A percentile compares a stretch with the other conserved stretches of the same genome.
These are phyloP conservation scores for Lolium multiflorum DNA, from an alignment of 176 grass and related monocot genomes.

Conservation along the genomic window DNA sequence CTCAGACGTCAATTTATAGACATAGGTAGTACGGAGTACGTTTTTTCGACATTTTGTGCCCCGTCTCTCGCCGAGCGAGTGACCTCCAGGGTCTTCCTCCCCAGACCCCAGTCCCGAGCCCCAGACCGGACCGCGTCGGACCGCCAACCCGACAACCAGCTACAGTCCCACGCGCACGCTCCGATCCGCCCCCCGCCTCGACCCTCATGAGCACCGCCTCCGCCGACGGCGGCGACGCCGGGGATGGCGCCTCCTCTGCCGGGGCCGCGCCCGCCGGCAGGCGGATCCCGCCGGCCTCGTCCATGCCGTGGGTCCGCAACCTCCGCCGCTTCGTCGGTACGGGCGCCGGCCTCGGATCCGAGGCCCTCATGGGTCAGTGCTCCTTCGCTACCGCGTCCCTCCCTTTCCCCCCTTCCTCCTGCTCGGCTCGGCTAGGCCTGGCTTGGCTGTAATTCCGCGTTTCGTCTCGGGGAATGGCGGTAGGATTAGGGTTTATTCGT, in stretches of 20 bases:
- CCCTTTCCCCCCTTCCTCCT: neutral
- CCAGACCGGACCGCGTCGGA: neutral
- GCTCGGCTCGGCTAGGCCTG: neutral
- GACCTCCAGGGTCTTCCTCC: neutral
- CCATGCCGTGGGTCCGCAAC: constrained; percentile 96
- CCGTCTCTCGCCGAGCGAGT: neutral
- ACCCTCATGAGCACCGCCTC: constrained; percentile 70
- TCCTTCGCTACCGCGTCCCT: neutral
- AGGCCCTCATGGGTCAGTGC: constrained; percentile 88
- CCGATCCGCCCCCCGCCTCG: constrained; percentile 36
- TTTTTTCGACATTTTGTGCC: too few relatives aligned
- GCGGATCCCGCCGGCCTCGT: constrained; percentile 86
- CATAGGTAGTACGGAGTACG: too few relatives aligned
- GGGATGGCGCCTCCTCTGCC: constrained; percentile 45
- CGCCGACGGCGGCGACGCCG: constrained; percentile 55
- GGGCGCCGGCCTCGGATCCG: constrained; percentile 86
- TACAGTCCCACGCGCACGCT: constrained; percentile 31
- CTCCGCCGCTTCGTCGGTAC: constrained; percentile 92
- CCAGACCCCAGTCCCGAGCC: neutral
- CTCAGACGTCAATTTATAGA: too few relatives aligned
- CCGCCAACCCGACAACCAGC: neutral
- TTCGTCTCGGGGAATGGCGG: constrained; percentile 16
- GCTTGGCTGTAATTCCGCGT: neutral
- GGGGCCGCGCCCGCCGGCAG: constrained; percentile 45
- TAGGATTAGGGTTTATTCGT: constrained; percentile 41